Evolutionary conservation across 345 rosid genomes (phyloP), one percentile per base, ranked within the genome.

Genomic region (Camelina sativa): DNA sequence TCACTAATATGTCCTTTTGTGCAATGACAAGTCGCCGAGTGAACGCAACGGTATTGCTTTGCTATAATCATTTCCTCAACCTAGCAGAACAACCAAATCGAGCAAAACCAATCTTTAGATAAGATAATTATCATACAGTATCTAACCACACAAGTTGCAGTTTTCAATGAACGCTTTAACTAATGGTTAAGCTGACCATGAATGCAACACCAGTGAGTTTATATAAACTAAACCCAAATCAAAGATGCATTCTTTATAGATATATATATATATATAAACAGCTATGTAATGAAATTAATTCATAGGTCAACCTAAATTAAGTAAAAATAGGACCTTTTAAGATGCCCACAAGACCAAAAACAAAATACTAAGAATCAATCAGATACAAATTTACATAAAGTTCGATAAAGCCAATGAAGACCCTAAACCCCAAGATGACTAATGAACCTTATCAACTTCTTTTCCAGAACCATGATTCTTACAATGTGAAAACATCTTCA

Each of bases 21-120:
- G 82, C 99, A 95, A 77, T 84, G 91, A 77, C 99, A 95, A 75
- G 90, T 95, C 2, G 93, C 81, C 1, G 99, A 95, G 85, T 95
- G 99, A 79, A 89, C 79, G 80, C 99, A 95, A 19, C 98, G 93
- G 75, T 92, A 86, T 62, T 95, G 98, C 82, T 92, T 95, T 13
- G 90, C 87, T 61, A 92, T 79, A 48, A 88, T 83, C 94, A 91
- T 91, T 58, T 11, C 59, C 69, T 79, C 71, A 56, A 71, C 79
- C 69, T 60, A 62, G 32, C 64, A 58, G 57, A 30, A 8, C 9
- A 62, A 62, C 12, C 44, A 73, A 34, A 48, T 17, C 19, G 0
- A 12, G 22, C 8, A 57, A n/a, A 40, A 11, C 1, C 43, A 32
- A 3, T 47, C 65, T 58, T 58, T 30, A 70, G 30, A 12, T 61